phyloP scores from a whole-genome alignment of 1,284 basidiomycete genomes.

The Trametes hirsuta region DNA sequence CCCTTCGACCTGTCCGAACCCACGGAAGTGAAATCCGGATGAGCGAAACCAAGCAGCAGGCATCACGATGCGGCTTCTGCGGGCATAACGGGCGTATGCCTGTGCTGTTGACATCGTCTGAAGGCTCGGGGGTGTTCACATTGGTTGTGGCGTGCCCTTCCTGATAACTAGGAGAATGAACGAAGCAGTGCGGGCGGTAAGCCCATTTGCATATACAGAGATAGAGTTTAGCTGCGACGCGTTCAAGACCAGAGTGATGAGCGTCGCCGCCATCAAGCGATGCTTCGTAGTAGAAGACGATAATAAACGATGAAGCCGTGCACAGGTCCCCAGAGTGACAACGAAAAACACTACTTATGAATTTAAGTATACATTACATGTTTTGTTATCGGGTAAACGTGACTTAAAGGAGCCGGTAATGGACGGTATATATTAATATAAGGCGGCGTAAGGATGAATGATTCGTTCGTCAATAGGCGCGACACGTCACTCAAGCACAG shows the following conservation, averaged over 20 bases:
- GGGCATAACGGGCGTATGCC: neutral
- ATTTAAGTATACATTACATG: too few species aligned
- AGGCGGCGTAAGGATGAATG: too few species aligned
- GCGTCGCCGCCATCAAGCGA: constrained; percentile 3
- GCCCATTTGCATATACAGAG: constrained; percentile 3
- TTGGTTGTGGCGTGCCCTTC: neutral
- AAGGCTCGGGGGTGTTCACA: neutral
- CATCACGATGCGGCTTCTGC: neutral
- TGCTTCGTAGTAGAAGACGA: neutral
- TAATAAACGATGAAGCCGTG: constrained; percentile 12
- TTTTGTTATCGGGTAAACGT: too few species aligned
- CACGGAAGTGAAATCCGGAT: too few species aligned
- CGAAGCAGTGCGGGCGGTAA: constrained; percentile 11
- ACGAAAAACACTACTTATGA: neutral
- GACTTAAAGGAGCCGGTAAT: too few species aligned
- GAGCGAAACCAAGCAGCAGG: neutral
- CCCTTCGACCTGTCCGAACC: too few species aligned
- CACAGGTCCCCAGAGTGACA: neutral
- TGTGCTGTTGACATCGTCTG: neutral
- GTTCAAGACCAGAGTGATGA: constrained; percentile 6
- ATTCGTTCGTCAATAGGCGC: too few species aligned
- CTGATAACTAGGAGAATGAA: neutral
- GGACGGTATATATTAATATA: too few species aligned
- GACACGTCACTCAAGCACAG: too few species aligned
- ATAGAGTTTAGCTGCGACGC: constrained; percentile 6